These are phyloP conservation scores for Wickerhamiella qilinensis DNA, from an alignment of 805 yeast species.

Conservation along the genomic window DNA sequence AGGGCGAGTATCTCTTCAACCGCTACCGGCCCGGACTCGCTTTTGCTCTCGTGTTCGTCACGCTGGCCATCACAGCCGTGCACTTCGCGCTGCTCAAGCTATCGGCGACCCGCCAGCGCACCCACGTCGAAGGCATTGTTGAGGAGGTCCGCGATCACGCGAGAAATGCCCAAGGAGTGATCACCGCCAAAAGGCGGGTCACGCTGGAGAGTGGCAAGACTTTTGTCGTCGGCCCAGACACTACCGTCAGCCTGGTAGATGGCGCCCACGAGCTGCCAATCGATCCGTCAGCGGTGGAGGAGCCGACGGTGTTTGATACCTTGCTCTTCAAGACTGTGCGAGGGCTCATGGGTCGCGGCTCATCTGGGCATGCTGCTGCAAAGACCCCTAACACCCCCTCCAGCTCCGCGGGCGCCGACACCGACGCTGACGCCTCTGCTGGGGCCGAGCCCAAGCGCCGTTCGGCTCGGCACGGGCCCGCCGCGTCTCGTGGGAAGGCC, in stretches of 20 bases:
- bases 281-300: constrained; percentile 15
- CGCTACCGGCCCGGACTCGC: constrained; percentile 53
- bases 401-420: neutral
- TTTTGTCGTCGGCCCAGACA: constrained; percentile 22
- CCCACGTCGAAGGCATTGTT: constrained; percentile 28
- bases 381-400: too few species aligned
- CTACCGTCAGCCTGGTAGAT: constrained; percentile 19
- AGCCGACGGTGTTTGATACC: constrained; percentile 22
- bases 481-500: constrained; percentile 14
- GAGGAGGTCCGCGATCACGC: constrained; percentile 21
- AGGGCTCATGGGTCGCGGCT: too few species aligned
- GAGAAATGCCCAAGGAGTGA: constrained; percentile 15
- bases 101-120: constrained; percentile 39
- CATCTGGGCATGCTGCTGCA: too few species aligned
- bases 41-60: constrained; percentile 35
- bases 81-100: constrained; percentile 44
- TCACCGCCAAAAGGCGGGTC: constrained; percentile 16
- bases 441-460: constrained; percentile 10
- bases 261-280: constrained; percentile 18
- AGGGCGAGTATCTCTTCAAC: constrained; percentile 42
- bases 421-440: neutral
- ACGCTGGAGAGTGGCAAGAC: constrained; percentile 16
- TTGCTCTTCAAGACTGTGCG: constrained; percentile 5
- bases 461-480: constrained; percentile 12
- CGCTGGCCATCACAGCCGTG: constrained; percentile 33